Base-by-base conservation (phyloP, 2,329 filamentous ascomycete genomes). In the Curvularia lunata region DNA sequence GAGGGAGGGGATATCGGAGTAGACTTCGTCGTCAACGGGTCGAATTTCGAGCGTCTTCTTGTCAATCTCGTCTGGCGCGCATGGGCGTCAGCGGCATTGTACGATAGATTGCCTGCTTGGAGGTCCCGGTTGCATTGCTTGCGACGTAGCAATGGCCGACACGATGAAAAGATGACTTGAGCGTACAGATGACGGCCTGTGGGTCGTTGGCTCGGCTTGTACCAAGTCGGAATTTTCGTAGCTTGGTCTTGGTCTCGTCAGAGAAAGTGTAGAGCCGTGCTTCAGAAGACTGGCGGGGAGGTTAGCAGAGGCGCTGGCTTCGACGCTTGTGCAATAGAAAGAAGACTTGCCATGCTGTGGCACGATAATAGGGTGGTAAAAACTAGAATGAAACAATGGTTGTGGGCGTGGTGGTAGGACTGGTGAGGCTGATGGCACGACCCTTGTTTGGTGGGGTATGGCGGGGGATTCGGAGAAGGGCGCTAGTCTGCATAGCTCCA, bases 231-330 rank as follows among this genome's bases (percentile, higher is more conserved):
- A 99, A 99, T 80, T 97, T 98, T 78, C 91, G 90, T 65, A 99
- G 86, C 73, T 93, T 89, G 65, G 92, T 88, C 79, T 90, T 95
- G 45, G 92, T 97, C 80, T 95, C 91, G 64, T 88, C 86, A 30
- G 92, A 96, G 85, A 98, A 96, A 58, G 91, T 91, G 81, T 97
- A 98, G 62, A 98, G 85, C 68, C 92, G 85, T 61, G 92, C 88
- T 83, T 97, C 93, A 74, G 93, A 96, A 70, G 88, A 77, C 79
- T 82, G 30, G 50, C 32, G n/a, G 21, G 37, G 42, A 62, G 48
- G 59, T 62, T 51, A 58, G 55, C 37, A 18, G 50, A 27, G 12
- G 7, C 32, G 37, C 55, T 38, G 21, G 18, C 21, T 25, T 25
- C 25, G 18, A 43, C 5, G 21, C 32, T 23, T 42, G 23, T 21